Percentiles rank a stretch among this genome's conserved stretches.
Evolutionary conservation across 2,329 filamentous ascomycete species (phyloP).

Genomic region (Hypoxylon sp.): DNA sequence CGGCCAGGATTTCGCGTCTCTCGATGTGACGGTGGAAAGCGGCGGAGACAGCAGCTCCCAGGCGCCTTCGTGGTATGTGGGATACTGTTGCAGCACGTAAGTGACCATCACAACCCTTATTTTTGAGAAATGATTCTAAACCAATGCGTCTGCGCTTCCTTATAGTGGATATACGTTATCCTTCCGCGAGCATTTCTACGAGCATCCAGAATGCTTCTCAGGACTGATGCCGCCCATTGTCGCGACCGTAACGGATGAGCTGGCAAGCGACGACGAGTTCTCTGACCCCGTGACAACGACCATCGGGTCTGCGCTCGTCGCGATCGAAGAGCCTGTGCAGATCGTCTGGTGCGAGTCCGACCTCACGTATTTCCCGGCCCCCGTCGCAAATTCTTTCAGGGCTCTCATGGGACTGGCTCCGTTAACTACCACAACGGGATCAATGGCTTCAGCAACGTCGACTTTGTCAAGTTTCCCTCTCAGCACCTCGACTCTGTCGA

Average conservation of each 20-base stretch:
- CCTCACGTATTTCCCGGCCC: conserved; percentile 12
- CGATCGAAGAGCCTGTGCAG: conserved; percentile 10
- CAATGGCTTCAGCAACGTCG: background rate
- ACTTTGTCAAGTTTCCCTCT: background rate
- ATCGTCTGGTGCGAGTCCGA: conserved; percentile 22
- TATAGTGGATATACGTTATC: conserved; percentile 14
- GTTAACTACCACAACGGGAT: background rate
- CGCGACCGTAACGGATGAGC: conserved; percentile 1
- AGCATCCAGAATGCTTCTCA: conserved; percentile 6
- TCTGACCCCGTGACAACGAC: background rate
- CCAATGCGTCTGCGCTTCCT: background rate
- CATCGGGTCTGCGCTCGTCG: background rate
- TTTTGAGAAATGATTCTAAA: background rate
- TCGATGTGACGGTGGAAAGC: conserved; percentile 14
- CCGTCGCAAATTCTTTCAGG: conserved; percentile 22
- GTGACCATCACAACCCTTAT: background rate
- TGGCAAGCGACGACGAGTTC: no score
- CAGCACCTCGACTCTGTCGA: background rate
- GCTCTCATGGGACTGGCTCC: conserved; percentile 13
- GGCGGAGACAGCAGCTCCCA: background rate
- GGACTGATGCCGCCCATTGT: conserved; percentile 10
- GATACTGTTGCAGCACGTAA: conserved; percentile 21
- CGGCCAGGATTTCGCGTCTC: conserved; percentile 16
- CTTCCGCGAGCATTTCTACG: background rate
- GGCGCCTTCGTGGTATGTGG: conserved; percentile 13